Evolutionary conservation across 2,329 filamentous ascomycete species (phyloP).

Genomic region (Fonsecaea monophora): DNA sequence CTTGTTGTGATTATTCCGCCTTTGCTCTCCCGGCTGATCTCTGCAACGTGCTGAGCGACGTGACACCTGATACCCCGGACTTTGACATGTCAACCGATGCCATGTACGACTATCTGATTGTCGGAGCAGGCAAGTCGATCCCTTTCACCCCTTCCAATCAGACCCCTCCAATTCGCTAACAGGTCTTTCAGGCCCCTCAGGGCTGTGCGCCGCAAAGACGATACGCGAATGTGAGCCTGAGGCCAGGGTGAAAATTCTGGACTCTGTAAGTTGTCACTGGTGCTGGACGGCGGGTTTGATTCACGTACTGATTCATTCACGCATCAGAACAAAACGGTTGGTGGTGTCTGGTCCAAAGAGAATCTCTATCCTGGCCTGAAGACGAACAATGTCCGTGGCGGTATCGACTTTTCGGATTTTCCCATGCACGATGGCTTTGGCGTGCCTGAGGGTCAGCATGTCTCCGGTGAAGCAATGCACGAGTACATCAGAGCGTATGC

Average conservation of each 20-base stretch:
- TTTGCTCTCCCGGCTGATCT: background rate
- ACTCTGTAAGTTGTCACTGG: conserved; percentile 26
- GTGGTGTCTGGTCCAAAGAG: conserved; percentile 73
- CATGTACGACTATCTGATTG: conserved; percentile 37
- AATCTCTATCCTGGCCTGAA: conserved; percentile 71
- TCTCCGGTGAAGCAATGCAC: conserved; percentile 64
- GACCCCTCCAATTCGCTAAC: background rate
- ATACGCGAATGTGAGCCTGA: conserved; percentile 37
- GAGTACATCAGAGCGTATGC: conserved; percentile 65
- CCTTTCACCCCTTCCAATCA: background rate
- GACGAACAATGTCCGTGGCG: conserved; percentile 75
- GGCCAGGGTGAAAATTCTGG: conserved; percentile 34
- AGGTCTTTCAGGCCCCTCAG: conserved; percentile 31
- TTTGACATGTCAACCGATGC: background rate
- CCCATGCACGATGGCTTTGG: conserved; percentile 68
- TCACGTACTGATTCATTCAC: background rate
- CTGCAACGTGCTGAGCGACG: background rate
- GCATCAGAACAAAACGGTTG: conserved; percentile 46
- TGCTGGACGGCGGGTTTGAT: background rate
- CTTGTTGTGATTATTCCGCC: background rate
- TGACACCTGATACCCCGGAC: background rate
- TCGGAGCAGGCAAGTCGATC: conserved; percentile 33
- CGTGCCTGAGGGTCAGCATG: conserved; percentile 61
- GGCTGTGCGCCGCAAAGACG: conserved; percentile 39
- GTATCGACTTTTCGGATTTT: conserved; percentile 76